Conservation (phyloP, 441 rosid genomes). For the Gossypium davidsonii region DNA sequence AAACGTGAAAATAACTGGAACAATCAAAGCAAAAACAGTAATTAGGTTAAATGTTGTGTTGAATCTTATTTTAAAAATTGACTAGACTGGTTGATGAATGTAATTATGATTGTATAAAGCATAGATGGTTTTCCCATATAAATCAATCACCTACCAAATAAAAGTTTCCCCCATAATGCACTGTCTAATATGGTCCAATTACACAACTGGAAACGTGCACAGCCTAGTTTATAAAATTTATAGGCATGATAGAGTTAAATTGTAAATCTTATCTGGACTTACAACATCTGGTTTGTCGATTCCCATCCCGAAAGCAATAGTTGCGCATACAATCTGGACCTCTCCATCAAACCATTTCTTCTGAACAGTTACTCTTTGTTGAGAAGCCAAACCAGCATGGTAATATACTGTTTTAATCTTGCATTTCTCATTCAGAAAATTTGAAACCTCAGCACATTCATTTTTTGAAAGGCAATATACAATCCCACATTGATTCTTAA, state of each 20-base stretch:
- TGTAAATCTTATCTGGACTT: constrained; percentile 31
- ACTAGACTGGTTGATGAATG: background rate
- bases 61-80: background rate
- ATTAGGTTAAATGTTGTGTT: background rate
- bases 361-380: constrained; percentile 77
- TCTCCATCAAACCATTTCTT: constrained; percentile 81
- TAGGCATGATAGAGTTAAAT: background rate
- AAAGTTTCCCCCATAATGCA: background rate
- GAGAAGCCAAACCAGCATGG: constrained; percentile 86
- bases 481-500: constrained; percentile 75
- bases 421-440: constrained; percentile 68
- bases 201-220: constrained; percentile 7
- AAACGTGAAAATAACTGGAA: background rate
- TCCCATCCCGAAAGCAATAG: constrained; percentile 98
- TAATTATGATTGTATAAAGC: background rate
- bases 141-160: constrained; percentile 1
- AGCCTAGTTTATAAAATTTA: background rate
- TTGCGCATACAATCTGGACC: constrained; percentile 81
- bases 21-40: background rate
- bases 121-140: background rate
- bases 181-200: background rate
- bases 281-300: constrained; percentile 95
- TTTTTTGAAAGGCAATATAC: constrained; percentile 90
- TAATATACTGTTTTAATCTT: constrained; percentile 67
- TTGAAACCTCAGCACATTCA: constrained; percentile 85